A percentile compares a stretch with the other conserved stretches of the same genome.
Conservation (phyloP, 2,329 filamentous ascomycete species). For the Helminthosporium solani region DNA sequence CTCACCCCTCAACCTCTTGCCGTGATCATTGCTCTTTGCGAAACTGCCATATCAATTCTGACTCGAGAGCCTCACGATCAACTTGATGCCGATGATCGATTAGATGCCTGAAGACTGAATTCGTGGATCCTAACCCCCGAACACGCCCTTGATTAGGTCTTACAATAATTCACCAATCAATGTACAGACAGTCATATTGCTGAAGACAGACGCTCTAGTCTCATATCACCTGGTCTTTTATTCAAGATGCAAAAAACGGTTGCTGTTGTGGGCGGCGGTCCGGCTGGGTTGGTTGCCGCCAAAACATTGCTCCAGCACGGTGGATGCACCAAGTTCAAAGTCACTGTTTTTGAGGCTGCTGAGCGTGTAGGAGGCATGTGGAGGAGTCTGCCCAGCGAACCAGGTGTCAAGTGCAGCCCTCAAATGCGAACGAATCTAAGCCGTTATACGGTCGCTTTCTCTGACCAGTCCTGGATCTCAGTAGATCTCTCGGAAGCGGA, state of each 20-base stretch:
- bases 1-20: neutral
- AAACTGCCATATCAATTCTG: neutral
- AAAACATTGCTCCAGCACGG: constrained; percentile 68
- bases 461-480: constrained; percentile 68
- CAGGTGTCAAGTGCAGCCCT: constrained; percentile 63
- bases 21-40: neutral
- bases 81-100: too few relatives aligned
- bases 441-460: constrained; percentile 65
- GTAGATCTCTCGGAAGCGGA: constrained; percentile 33
- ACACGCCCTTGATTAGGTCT: too few relatives aligned
- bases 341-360: constrained; percentile 70
- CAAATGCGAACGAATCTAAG: constrained; percentile 68
- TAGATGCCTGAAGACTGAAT: too few relatives aligned
- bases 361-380: constrained; percentile 74
- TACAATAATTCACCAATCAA: too few relatives aligned
- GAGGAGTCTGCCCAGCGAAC: constrained; percentile 53
- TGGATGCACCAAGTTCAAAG: constrained; percentile 57
- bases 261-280: constrained; percentile 48
- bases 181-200: too few relatives aligned
- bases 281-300: constrained; percentile 48
- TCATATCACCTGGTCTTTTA: neutral
- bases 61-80: too few relatives aligned
- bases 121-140: too few relatives aligned
- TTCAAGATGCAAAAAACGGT: constrained; percentile 29
- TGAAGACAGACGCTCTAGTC: neutral